Percentiles rank a stretch among this genome's conserved stretches.
Conservation (phyloP, 345 rosid genomes). For the Populus alba region DNA sequence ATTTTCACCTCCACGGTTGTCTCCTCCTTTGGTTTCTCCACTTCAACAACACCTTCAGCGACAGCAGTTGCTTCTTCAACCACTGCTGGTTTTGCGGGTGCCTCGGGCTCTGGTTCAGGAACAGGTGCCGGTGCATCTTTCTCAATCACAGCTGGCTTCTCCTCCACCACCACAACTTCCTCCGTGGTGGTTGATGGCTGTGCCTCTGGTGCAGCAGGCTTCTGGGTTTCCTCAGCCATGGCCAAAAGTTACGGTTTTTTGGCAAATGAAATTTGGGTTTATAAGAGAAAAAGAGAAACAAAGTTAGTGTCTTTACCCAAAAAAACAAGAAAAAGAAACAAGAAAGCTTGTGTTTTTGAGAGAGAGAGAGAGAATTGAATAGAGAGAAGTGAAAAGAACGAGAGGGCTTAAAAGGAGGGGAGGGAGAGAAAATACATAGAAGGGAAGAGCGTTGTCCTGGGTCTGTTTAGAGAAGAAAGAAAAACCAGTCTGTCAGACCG, state of each 20-base stretch:
- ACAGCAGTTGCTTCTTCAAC: neutral
- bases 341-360: neutral
- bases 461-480: neutral
- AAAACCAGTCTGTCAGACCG: slow-evolving; percentile 29
- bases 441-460: slow-evolving; percentile 1
- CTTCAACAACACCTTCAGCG: neutral
- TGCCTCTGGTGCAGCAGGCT: slow-evolving; percentile 31
- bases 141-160: slow-evolving; percentile 16
- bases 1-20: slow-evolving; percentile 9
- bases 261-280: no score
- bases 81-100: neutral
- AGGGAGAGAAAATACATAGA: neutral
- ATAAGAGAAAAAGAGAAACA: neutral
- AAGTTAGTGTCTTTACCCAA: neutral
- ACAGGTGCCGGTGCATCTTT: slow-evolving; percentile 33
- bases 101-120: slow-evolving; percentile 31
- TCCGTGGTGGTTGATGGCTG: neutral
- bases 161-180: slow-evolving; percentile 31
- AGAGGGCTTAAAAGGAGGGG: neutral
- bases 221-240: slow-evolving; percentile 50
- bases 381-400: neutral
- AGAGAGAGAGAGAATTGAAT: neutral
- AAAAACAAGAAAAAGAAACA: neutral
- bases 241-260: neutral
- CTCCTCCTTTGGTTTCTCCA: slow-evolving; percentile 21